Evolutionary conservation across 306 rosid species (phyloP).

Genomic region (Vigna hirtella): DNA sequence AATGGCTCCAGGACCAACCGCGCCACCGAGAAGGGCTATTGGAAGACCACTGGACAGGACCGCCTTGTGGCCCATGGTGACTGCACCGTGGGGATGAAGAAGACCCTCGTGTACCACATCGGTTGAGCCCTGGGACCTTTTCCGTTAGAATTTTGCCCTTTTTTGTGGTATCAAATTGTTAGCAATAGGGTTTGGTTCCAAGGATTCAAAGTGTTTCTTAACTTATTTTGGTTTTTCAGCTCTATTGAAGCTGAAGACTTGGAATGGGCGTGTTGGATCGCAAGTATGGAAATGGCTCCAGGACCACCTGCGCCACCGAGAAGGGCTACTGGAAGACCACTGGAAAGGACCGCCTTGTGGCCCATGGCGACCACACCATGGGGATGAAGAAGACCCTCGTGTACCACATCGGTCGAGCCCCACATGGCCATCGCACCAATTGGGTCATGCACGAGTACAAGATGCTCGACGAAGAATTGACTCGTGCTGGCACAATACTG

Average conservation of each 20-base stretch:
- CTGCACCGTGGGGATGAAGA: constrained; percentile 83
- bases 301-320: constrained; percentile 89
- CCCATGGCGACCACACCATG: constrained; percentile 44
- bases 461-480: constrained; percentile 65
- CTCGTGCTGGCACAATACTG: constrained; percentile 57
- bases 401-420: constrained; percentile 84
- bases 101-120: constrained; percentile 82
- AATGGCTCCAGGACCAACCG: constrained; percentile 85
- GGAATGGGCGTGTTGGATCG: constrained; percentile 84
- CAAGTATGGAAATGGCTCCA: constrained; percentile 81
- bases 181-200: neutral
- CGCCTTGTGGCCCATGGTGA: constrained; percentile 53
- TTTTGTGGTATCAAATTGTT: neutral
- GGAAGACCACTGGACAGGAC: constrained; percentile 98
- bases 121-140: constrained; percentile 98
- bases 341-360: constrained; percentile 77
- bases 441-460: constrained; percentile 99
- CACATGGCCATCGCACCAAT: constrained; percentile 74
- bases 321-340: constrained; percentile 97
- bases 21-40: constrained; percentile 88
- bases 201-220: neutral
- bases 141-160: constrained; percentile 48
- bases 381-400: constrained; percentile 98
- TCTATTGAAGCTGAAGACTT: constrained; percentile 79
- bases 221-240: constrained; percentile 42